Conservation (phyloP, 306 rosid species). For the Luffa acutangula region DNA sequence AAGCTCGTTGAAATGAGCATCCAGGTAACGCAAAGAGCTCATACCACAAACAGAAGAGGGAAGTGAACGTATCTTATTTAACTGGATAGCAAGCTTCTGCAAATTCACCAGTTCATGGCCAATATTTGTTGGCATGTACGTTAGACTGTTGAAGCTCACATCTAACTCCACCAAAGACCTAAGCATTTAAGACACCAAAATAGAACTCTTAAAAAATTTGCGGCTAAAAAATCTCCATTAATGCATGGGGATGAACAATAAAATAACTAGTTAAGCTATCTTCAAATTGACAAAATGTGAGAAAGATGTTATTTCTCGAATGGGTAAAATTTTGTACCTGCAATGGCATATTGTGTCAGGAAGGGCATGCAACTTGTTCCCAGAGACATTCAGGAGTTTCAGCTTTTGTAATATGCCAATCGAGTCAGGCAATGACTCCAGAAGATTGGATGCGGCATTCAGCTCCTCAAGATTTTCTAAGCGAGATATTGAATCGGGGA, state of each 20-base stretch:
- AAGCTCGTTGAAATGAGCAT: slow-evolving; percentile 91
- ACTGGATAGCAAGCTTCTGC: slow-evolving; percentile 50
- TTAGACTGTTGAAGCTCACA: slow-evolving; percentile 66
- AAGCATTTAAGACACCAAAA: slow-evolving; percentile 11
- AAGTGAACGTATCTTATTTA: slow-evolving; percentile 78
- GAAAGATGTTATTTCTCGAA: not conserved
- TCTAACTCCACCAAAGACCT: slow-evolving; percentile 96
- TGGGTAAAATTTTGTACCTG: slow-evolving; percentile 36
- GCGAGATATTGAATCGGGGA: slow-evolving; percentile 71
- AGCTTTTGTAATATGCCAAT: slow-evolving; percentile 74
- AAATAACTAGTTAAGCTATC: too few relatives aligned
- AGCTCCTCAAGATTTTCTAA: slow-evolving; percentile 78
- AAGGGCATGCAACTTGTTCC: slow-evolving; percentile 61
- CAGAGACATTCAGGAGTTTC: slow-evolving; percentile 58
- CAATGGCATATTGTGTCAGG: slow-evolving; percentile 79
- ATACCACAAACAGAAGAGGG: slow-evolving; percentile 81
- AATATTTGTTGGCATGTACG: slow-evolving; percentile 95
- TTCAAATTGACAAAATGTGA: not conserved
- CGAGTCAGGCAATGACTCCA: slow-evolving; percentile 66
- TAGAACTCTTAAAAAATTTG: not conserved
- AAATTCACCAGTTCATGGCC: slow-evolving; percentile 55
- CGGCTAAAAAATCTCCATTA: not conserved
- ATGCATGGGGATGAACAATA: not conserved
- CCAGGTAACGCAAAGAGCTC: slow-evolving; percentile 61
- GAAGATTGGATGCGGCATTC: slow-evolving; percentile 53